Conservation (phyloP, 495 filamentous ascomycete genomes). For the Parathielavia hyrcaniae region DNA sequence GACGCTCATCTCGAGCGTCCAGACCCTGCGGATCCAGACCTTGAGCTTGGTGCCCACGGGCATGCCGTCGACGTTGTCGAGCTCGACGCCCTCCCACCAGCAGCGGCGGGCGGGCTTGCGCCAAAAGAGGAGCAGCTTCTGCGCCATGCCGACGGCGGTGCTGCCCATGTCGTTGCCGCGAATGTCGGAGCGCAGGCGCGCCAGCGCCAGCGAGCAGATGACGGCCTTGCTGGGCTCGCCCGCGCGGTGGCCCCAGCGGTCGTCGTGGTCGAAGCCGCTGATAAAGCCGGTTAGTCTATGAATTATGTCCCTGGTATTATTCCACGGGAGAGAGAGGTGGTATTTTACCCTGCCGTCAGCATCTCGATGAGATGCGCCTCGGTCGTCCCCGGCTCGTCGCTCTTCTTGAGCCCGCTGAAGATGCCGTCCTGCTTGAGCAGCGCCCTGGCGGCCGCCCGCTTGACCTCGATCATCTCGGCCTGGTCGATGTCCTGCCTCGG, state of each 20-base stretch:
- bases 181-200: conserved; percentile 86
- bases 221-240: conserved; percentile 97
- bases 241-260: conserved; percentile 91
- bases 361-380: conserved; percentile 99
- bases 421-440: conserved; percentile 89
- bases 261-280: conserved; percentile 93
- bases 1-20: conserved; percentile 99
- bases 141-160: conserved; percentile 93
- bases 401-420: conserved; percentile 88
- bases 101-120: conserved; percentile 91
- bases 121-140: conserved; percentile 98
- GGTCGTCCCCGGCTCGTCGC: conserved; percentile 91
- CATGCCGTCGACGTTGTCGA: conserved; percentile 82
- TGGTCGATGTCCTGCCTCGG: conserved; percentile 76
- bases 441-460: conserved; percentile 82
- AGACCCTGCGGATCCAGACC: conserved; percentile 95
- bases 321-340: conserved; percentile 19
- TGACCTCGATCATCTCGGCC: conserved; percentile 91
- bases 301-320: not conserved
- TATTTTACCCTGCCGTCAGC: conserved; percentile 87
- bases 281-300: not conserved
- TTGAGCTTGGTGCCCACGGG: conserved; percentile 73
- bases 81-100: conserved; percentile 99
- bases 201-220: conserved; percentile 91
- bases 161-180: conserved; percentile 66